Evolutionary conservation across 805 yeast species (phyloP).

Genomic region (Lachancea nothofagi): DNA sequence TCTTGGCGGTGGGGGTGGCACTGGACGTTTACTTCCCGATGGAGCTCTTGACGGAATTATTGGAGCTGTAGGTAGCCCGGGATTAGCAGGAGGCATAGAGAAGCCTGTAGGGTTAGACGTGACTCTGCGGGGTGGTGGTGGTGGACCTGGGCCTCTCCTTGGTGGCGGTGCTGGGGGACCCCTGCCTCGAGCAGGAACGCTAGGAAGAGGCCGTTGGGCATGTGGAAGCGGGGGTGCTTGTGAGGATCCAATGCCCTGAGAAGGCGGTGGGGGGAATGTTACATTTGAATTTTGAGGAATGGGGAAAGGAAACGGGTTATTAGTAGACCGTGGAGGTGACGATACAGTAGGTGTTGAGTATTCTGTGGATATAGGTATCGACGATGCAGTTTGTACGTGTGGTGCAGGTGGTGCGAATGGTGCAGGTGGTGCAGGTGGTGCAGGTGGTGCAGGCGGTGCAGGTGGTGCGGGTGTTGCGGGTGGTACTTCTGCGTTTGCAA

Average conservation of each 20-base stretch:
- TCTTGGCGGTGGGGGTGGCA: constrained; percentile 27
- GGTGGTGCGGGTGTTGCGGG: constrained; percentile 10
- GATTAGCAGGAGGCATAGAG: constrained; percentile 7
- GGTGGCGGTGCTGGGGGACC: constrained; percentile 26
- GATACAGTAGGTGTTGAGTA: background rate
- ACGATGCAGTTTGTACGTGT: constrained; percentile 2
- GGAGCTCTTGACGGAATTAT: background rate
- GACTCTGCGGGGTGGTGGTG: constrained; percentile 22
- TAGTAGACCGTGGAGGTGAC: constrained; percentile 6
- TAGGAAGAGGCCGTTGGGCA: constrained; percentile 7
- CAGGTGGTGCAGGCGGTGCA: constrained; percentile 11
- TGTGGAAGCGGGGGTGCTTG: constrained; percentile 10
- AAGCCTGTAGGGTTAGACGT: constrained; percentile 9
- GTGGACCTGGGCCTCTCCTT: constrained; percentile 22
- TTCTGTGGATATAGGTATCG: constrained; percentile 7
- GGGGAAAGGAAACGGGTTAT: constrained; percentile 19
- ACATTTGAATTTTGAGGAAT: constrained; percentile 10
- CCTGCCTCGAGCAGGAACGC: constrained; percentile 12
- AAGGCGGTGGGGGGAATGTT: constrained; percentile 10
- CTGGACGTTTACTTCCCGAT: constrained; percentile 10
- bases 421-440: constrained; percentile 5
- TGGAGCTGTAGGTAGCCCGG: constrained; percentile 8
- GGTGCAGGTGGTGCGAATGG: constrained; percentile 9
- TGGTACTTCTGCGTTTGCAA: constrained; percentile 9
- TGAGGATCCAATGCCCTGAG: constrained; percentile 8